These are phyloP conservation scores for Microbotryomycetes sp. DNA, from an alignment of 1,284 basidiomycete genomes.

Conservation along the genomic window DNA sequence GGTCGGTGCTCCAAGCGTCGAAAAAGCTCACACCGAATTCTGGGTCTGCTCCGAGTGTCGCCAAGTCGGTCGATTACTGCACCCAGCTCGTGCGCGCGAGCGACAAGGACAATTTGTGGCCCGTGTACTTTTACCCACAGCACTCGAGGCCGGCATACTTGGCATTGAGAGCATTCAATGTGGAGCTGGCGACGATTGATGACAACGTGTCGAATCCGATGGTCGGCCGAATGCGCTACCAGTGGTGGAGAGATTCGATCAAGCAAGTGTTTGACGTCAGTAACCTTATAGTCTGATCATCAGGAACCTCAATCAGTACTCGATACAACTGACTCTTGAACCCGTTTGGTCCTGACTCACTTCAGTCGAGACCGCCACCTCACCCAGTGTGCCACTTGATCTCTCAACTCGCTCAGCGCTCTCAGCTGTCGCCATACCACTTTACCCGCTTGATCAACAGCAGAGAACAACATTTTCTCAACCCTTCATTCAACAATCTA, in stretches of 20 bases:
- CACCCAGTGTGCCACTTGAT: constrained; percentile 30
- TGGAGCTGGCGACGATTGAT: constrained; percentile 73
- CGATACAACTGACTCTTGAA: neutral
- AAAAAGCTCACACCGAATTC: neutral
- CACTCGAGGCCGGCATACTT: constrained; percentile 61
- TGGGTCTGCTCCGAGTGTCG: neutral
- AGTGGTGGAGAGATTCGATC: constrained; percentile 86
- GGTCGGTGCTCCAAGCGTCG: neutral
- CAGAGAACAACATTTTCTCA: constrained; percentile 29
- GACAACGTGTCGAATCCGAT: constrained; percentile 69
- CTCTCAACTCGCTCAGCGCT: constrained; percentile 14
- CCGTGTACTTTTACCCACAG: constrained; percentile 67
- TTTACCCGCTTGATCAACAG: constrained; percentile 29
- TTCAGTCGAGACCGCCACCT: constrained; percentile 12
- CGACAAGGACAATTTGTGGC: constrained; percentile 61
- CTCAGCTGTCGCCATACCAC: constrained; percentile 31
- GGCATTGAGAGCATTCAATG: constrained; percentile 80
- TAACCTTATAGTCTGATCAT: no score
- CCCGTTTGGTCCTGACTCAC: neutral
- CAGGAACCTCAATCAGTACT: constrained; percentile 1
- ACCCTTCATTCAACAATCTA: constrained; percentile 26
- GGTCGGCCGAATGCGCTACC: constrained; percentile 79
- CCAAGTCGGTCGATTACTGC: constrained; percentile 39
- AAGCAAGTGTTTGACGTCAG: constrained; percentile 62
- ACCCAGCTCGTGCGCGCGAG: constrained; percentile 40